Base-by-base conservation (phyloP, 2,329 filamentous ascomycete species). In the Didymella segeticola region DNA sequence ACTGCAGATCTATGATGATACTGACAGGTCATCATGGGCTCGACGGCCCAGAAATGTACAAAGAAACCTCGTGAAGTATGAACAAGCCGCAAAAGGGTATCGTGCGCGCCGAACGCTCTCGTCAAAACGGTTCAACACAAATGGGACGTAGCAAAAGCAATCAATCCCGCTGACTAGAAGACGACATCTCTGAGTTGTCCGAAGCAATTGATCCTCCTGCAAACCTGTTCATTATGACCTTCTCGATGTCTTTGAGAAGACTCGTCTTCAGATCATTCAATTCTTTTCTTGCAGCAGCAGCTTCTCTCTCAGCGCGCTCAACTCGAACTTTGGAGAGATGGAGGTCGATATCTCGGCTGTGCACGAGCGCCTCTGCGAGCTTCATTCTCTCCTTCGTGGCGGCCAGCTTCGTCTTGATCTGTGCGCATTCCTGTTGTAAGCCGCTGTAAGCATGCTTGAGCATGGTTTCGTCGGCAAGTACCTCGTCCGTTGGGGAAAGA, bases 391-490 rank as follows among this genome's bases (percentile, higher is more conserved):
- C 41, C 43, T 53, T 47, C 22, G 53, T 52, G 55, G 57, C 53
- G 38, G 47, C 53, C 34, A 52, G 27, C 5, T 48, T 52, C 29
- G 47, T 48, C 37, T 56, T 51, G 27, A 47, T 47, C 39, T 56
- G 53, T 43, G 47, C 53, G 19, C 47, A 52, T 34, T 56, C 53
- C 25, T 56, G 53, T 36, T 56, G 47, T 45, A 56, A 43, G 43
- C 53, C 53, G 47, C 53, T 51, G 53, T 56, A 56, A 45, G 53
- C 53, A 52, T 56, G 53, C 53, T 56, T 56, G n/a, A 56, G 53
- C 53, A 56, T 56, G 53, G 47, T 56, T 37, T 51, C 47, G 29
- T 56, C 53, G 29, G 53, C 51, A 49, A 54, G 45, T 49, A 54
- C 51, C 51, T 54, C 51, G 34, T 54, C 51, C 51, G 51, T 54